phyloP scores from a whole-genome alignment of 805 yeast species.

The Candida hispaniensis region DNA sequence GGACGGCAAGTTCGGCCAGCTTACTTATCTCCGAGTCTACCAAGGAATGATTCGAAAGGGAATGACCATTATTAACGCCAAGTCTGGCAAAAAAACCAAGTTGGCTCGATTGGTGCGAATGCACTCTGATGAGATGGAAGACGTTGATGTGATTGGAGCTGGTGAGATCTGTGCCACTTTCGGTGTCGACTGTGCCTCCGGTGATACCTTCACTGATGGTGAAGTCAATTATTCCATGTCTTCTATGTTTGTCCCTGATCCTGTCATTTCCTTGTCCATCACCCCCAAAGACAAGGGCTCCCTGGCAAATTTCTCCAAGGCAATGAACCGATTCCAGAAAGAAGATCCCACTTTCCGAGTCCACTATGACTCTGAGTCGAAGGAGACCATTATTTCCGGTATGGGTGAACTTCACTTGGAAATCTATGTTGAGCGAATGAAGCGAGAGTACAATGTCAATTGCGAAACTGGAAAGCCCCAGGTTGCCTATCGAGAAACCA shows the following conservation, averaged over 20 bases:
- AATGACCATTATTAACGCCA: slow-evolving; percentile 72
- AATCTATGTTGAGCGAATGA: slow-evolving; percentile 96
- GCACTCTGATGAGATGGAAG: slow-evolving; percentile 99
- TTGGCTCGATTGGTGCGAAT: slow-evolving; percentile 90
- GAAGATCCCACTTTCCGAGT: slow-evolving; percentile 99
- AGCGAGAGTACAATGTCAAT: slow-evolving; percentile 91
- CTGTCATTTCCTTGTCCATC: slow-evolving; percentile 89
- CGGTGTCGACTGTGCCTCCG: slow-evolving; percentile 98
- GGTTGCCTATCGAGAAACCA: slow-evolving; percentile 95
- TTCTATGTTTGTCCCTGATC: slow-evolving; percentile 98
- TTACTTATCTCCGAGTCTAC: slow-evolving; percentile 92
- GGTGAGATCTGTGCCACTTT: slow-evolving; percentile 99
- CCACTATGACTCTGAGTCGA: slow-evolving; percentile 76
- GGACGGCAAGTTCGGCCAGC: slow-evolving; percentile 96
- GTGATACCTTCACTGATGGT: slow-evolving; percentile 93
- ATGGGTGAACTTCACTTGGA: slow-evolving; percentile 98
- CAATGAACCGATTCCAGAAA: slow-evolving; percentile 93
- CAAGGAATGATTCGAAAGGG: slow-evolving; percentile 95
- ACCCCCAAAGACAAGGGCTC: slow-evolving; percentile 80
- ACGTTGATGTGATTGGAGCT: slow-evolving; percentile 86
- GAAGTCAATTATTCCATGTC: slow-evolving; percentile 76
- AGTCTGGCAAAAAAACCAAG: slow-evolving; percentile 87
- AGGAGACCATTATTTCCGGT: slow-evolving; percentile 90
- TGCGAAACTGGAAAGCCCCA: slow-evolving; percentile 96
- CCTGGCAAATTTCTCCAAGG: slow-evolving; percentile 77